Evolutionary conservation across 176 grass and related monocot species (phyloP).

Genomic region (Cymbopogon citratus): DNA sequence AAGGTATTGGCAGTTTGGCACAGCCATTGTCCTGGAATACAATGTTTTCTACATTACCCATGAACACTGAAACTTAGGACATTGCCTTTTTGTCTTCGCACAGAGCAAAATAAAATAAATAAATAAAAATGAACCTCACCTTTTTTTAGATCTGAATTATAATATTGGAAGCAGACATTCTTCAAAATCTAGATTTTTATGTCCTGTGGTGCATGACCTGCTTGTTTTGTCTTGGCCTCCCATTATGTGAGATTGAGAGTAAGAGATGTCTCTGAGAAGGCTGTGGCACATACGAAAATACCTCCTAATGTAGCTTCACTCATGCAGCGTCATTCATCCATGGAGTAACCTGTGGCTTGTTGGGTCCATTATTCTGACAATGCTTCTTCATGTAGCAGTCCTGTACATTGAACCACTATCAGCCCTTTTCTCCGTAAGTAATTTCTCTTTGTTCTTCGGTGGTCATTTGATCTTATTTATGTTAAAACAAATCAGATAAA

Average conservation of each 20-base stretch:
- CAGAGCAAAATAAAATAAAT: background rate
- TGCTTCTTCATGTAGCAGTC: constrained; percentile 80
- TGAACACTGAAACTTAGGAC: background rate
- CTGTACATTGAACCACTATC: constrained; percentile 82
- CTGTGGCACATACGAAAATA: constrained; percentile 7
- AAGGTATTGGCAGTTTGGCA: background rate
- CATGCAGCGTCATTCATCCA: constrained; percentile 74
- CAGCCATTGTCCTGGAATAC: background rate
- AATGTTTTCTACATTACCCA: background rate
- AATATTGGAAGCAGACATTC: background rate
- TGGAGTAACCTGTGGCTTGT: constrained; percentile 98
- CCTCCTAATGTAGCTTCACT: constrained; percentile 9
- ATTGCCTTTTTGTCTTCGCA: background rate
- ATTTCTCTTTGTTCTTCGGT: constrained; percentile 13
- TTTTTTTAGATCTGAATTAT: background rate
- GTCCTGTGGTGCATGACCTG: background rate
- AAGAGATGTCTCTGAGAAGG: background rate
- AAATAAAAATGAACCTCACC: background rate
- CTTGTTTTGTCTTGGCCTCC: constrained; percentile 4
- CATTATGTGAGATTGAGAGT: background rate
- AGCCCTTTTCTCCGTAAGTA: constrained; percentile 89
- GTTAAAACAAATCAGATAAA: background rate
- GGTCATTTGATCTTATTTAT: constrained; percentile 1
- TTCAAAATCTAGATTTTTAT: background rate
- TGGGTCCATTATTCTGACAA: constrained; percentile 87